Evolutionary conservation across 805 yeast species (phyloP).

Genomic region (Candida namnaoensis): DNA sequence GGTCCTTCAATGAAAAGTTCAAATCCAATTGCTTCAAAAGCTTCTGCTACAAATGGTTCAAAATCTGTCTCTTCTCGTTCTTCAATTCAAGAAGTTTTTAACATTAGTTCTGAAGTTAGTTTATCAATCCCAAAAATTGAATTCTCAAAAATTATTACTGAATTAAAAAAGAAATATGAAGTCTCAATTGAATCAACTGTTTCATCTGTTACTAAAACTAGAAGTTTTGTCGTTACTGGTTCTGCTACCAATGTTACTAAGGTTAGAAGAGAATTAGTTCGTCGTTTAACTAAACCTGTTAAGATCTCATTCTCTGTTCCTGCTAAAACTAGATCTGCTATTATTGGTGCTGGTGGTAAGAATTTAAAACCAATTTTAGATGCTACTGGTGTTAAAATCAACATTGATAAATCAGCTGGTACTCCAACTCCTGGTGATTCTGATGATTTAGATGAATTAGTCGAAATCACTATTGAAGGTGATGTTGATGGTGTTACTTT

Average conservation of each 20-base stretch:
- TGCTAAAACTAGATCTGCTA: constrained; percentile 61
- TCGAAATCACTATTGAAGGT: constrained; percentile 66
- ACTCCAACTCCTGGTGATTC: constrained; percentile 34
- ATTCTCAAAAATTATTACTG: constrained; percentile 55
- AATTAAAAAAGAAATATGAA: constrained; percentile 48
- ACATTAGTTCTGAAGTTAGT: constrained; percentile 64
- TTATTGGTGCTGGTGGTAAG: constrained; percentile 85
- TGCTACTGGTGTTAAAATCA: constrained; percentile 58
- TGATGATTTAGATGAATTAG: constrained; percentile 49
- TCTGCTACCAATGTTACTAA: constrained; percentile 50
- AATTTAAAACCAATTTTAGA: constrained; percentile 73
- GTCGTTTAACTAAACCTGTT: constrained; percentile 71
- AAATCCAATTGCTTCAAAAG: constrained; percentile 12
- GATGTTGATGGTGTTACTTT: constrained; percentile 73
- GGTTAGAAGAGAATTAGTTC: constrained; percentile 71
- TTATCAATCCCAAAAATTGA: constrained; percentile 55
- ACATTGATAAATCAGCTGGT: constrained; percentile 42
- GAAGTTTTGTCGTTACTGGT: constrained; percentile 82
- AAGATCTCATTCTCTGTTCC: constrained; percentile 58
- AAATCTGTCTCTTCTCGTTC: constrained; percentile 25
- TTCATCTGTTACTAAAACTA: constrained; percentile 62
- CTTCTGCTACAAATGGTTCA: constrained; percentile 11
- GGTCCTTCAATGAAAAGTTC: constrained; percentile 40
- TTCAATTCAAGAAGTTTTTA: constrained; percentile 70
- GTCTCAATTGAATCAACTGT: constrained; percentile 79